Evolutionary conservation across 495 filamentous ascomycete genomes (phyloP).

Genomic region (Penicillium waksmanii): DNA sequence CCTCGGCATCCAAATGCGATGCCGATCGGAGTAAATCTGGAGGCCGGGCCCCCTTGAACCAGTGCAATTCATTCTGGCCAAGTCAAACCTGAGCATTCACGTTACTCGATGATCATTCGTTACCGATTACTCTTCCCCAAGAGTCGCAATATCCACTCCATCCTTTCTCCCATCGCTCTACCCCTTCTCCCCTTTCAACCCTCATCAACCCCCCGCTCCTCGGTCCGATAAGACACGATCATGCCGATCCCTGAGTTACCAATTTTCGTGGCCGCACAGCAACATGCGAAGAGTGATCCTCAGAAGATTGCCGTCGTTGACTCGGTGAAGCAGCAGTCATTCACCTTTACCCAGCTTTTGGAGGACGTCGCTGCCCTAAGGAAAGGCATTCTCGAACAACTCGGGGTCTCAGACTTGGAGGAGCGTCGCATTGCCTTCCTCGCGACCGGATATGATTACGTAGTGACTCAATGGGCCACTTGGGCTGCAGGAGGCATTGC

Average conservation of each 20-base stretch:
- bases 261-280: constrained; percentile 65
- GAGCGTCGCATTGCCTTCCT: constrained; percentile 82
- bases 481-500: constrained; percentile 49
- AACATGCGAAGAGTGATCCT: constrained; percentile 61
- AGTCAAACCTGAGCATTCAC: not conserved
- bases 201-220: not conserved
- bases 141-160: not conserved
- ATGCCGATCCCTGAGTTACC: constrained; percentile 67
- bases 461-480: constrained; percentile 64
- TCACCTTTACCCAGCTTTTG: constrained; percentile 80
- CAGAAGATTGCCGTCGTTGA: constrained; percentile 75
- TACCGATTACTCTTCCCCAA: not conserved
- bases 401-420: constrained; percentile 55
- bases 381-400: constrained; percentile 60
- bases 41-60: not conserved
- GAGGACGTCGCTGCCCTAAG: constrained; percentile 70
- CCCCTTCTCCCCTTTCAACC: not conserved
- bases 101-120: not conserved
- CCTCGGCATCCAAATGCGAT: not conserved
- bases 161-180: not conserved
- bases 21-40: not conserved
- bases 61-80: not conserved
- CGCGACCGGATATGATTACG: constrained; percentile 91
- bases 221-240: constrained; percentile 1
- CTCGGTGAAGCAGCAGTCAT: constrained; percentile 67